phyloP scores from a whole-genome alignment of 352 stramenopile species.

The Thalassiosira delicatula region DNA sequence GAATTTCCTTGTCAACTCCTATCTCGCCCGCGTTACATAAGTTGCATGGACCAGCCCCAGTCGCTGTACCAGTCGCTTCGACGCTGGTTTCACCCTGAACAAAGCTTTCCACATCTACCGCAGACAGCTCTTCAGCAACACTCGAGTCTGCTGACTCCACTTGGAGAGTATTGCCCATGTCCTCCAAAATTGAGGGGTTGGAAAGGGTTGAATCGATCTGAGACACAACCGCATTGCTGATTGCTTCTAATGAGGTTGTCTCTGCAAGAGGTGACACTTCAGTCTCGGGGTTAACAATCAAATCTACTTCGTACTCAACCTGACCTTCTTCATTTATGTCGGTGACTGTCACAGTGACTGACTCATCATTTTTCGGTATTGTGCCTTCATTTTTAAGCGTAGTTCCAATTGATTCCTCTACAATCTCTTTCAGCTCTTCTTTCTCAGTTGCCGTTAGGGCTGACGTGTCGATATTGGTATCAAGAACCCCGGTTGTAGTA shows the following conservation, averaged over 20 bases:
- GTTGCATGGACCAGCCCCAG: conserved; percentile 57
- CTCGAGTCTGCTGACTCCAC: conserved; percentile 31
- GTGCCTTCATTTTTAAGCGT: conserved; percentile 26
- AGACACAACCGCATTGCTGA: conserved; percentile 10
- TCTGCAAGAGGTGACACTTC: background rate
- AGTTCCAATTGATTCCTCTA: conserved; percentile 14
- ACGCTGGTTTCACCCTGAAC: conserved; percentile 28
- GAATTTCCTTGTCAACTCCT: conserved; percentile 42
- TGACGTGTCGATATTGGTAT: conserved; percentile 26
- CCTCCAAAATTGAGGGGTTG: conserved; percentile 25
- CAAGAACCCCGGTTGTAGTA: background rate
- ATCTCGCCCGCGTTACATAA: conserved; percentile 64
- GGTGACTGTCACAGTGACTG: conserved; percentile 19
- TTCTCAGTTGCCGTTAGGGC: conserved; percentile 5
- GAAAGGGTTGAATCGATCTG: conserved; percentile 20
- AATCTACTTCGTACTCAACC: conserved; percentile 27
- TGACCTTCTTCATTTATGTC: conserved; percentile 37
- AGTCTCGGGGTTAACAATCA: background rate
- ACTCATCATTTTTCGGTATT: background rate
- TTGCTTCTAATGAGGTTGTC: conserved; percentile 18
- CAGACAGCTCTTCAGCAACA: conserved; percentile 34
- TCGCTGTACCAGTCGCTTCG: background rate
- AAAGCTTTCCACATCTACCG: conserved; percentile 19
- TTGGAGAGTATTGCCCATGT: conserved; percentile 15
- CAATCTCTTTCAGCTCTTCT: conserved; percentile 16